Evolutionary conservation across 1,284 basidiomycete species (phyloP).

Genomic region (Ustilago xerochloae): DNA sequence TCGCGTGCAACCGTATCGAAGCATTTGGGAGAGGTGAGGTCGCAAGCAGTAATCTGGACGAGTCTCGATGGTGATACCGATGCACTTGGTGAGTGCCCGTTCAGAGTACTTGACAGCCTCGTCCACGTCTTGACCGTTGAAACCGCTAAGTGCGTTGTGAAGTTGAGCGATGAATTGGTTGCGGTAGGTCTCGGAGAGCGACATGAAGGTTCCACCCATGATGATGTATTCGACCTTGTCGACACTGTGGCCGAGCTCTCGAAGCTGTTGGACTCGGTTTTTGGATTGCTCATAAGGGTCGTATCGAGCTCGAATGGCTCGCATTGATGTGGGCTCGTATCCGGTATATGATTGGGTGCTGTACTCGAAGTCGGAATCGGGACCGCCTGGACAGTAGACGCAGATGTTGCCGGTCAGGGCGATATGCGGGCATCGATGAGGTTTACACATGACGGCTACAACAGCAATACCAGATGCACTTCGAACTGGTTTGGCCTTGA

Average conservation of each 20-base stretch:
- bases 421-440: slow-evolving; percentile 98
- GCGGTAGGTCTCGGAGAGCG: slow-evolving; percentile 95
- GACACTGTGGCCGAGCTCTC: slow-evolving; percentile 92
- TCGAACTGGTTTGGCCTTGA: slow-evolving; percentile 92
- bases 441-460: slow-evolving; percentile 99
- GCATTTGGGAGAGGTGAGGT: slow-evolving; percentile 98
- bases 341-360: slow-evolving; percentile 96
- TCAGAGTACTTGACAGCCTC: slow-evolving; percentile 99
- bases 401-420: slow-evolving; percentile 99
- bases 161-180: slow-evolving; percentile 93
- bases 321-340: slow-evolving; percentile 98
- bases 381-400: slow-evolving; percentile 99
- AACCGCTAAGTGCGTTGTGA: slow-evolving; percentile 95
- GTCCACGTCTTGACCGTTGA: slow-evolving; percentile 88
- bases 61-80: slow-evolving; percentile 99
- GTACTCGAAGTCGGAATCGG: slow-evolving; percentile 99
- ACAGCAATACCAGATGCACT: slow-evolving; percentile 99
- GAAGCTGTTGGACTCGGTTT: slow-evolving; percentile 93
- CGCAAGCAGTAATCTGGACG: slow-evolving; percentile 97
- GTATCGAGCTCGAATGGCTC: slow-evolving; percentile 95
- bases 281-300: slow-evolving; percentile 98
- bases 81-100: slow-evolving; percentile 96
- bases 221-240: slow-evolving; percentile 99
- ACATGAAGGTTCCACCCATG: slow-evolving; percentile 99
- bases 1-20: slow-evolving; percentile 96